Base-by-base conservation (phyloP, 768 basidiomycete genomes). In the Tricholomella constricta region DNA sequence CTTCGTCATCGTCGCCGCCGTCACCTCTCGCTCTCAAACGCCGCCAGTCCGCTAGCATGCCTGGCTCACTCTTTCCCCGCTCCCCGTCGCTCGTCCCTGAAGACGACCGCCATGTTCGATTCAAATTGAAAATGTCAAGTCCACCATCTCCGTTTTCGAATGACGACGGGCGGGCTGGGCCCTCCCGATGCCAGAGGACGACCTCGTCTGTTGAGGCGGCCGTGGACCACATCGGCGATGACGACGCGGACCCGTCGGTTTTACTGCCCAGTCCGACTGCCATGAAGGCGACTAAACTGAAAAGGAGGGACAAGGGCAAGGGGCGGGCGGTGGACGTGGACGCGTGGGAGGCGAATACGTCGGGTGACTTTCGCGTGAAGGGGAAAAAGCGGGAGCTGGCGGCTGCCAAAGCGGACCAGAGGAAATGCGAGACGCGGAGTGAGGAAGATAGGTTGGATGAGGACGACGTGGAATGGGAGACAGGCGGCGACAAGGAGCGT, bases 51-150 rank as follows among this genome's bases (percentile, higher is more conserved):
- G 61, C 78, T 0, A 84, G 83, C 1, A 92, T 92, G 89, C 90
- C 89, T 19, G 90, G 89, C 7, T 80, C 90, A 1, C 79, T 92
- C 11, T 89, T 84, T 62, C 82, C 88, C 4, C 83, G 88, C 8
- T 89, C 90, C 0, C 78, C 82, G 0, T 88, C 88, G n/a, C 72
- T 83, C 11, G 71, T 83, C 26, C 82, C 84, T 20, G 58, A 63
- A 14, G 61, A 62, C 20, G 65, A 54, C 43, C 71, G 69, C 29
- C 78, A 69, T 52, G 75, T 80, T n/a, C 75, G 69, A 22, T 80
- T 80, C 48, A 64, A 70, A 12, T 51, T 65, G 26, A 54, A 54
- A 8, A 50, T 59, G 17, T 3, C 51, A 14, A 62, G 53, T 25
- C 55, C 62, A 9, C 54, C 59, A 8, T 36, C 29, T 45, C 19